Conservation (phyloP, 2,329 filamentous ascomycete species). For the Rhynchosporium graminicola region DNA sequence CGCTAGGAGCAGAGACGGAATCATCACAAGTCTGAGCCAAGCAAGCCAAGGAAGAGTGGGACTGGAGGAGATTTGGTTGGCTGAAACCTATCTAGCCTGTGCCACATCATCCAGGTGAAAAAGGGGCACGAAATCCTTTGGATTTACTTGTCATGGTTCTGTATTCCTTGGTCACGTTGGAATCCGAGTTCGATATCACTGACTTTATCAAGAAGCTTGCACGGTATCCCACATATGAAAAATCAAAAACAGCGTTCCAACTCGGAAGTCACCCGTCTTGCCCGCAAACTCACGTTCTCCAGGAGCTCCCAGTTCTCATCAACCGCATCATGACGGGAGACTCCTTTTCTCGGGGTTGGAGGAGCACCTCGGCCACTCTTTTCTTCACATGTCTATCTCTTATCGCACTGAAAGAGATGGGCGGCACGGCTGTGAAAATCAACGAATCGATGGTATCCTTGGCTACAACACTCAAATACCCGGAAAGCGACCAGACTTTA, state of each 20-base stretch:
- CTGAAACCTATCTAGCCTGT: background rate
- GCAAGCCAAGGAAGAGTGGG: background rate
- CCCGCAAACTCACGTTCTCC: too few species aligned
- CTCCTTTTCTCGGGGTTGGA: background rate
- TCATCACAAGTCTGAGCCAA: constrained; percentile 1
- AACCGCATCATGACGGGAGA: background rate
- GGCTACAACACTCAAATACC: background rate
- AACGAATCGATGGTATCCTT: background rate
- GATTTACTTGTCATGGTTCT: too few species aligned
- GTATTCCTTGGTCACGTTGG: too few species aligned
- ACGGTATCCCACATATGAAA: too few species aligned
- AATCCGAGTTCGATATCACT: too few species aligned
- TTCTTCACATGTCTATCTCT: constrained; percentile 4
- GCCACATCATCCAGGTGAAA: background rate
- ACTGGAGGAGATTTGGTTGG: background rate
- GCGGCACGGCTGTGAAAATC: background rate
- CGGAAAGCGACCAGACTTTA: background rate
- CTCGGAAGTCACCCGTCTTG: too few species aligned
- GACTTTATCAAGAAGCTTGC: too few species aligned
- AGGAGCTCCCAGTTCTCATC: background rate
- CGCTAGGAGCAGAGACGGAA: background rate
- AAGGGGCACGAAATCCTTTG: background rate
- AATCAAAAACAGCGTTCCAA: too few species aligned
- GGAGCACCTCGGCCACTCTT: background rate
- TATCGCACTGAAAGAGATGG: constrained; percentile 6